These are phyloP conservation scores for Ceratocystis lukuohia DNA, from an alignment of 2,329 filamentous ascomycete species.

Conservation along the genomic window DNA sequence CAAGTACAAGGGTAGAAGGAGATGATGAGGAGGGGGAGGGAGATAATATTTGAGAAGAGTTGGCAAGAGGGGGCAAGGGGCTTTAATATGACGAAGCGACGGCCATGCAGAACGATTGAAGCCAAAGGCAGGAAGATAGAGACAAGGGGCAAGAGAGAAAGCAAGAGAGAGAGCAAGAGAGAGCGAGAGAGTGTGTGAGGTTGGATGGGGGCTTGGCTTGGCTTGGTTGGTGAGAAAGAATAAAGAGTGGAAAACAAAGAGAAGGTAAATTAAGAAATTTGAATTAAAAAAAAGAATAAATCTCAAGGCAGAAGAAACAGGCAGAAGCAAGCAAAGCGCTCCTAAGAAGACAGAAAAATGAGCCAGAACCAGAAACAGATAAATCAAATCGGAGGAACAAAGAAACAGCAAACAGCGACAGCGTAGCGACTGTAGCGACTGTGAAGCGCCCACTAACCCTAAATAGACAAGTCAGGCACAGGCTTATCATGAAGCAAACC, in stretches of 20 bases:
- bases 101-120: neutral
- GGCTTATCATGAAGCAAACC: too few species aligned
- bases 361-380: neutral
- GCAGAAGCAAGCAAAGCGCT: neutral
- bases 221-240: neutral
- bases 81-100: neutral
- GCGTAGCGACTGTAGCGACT: too few species aligned
- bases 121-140: neutral
- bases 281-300: neutral
- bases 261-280: neutral
- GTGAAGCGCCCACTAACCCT: too few species aligned
- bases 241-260: neutral
- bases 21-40: neutral
- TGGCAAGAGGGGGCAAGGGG: neutral
- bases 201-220: neutral
- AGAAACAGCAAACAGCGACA: too few species aligned
- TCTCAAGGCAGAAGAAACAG: neutral
- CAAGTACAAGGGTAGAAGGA: neutral
- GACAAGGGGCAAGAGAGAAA: neutral
- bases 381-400: too few species aligned
- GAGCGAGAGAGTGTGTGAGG: neutral
- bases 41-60: neutral
- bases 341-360: neutral
- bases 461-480: too few species aligned
- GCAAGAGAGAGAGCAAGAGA: neutral